These are phyloP conservation scores for Gryganskiella cystojenkinii DNA, from an alignment of 192 early-diverging fungal species.

Conservation along the genomic window DNA sequence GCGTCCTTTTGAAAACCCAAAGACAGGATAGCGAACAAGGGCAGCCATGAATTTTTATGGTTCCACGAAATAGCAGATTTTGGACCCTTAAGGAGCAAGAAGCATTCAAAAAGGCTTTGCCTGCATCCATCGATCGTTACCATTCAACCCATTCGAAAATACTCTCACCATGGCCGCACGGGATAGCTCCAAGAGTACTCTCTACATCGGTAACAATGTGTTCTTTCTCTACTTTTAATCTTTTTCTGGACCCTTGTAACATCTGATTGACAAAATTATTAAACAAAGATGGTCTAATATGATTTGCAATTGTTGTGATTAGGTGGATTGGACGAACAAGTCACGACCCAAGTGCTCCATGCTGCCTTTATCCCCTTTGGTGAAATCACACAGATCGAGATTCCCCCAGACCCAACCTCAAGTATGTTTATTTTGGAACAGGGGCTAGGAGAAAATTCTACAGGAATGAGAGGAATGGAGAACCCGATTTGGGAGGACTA, in stretches of 20 bases:
- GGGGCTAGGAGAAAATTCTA: no score
- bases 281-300: neutral
- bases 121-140: neutral
- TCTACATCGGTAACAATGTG: slow-evolving; percentile 32
- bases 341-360: slow-evolving; percentile 81
- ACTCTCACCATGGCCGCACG: slow-evolving; percentile 21
- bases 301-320: slow-evolving; percentile 1
- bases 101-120: no score
- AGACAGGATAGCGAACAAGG: no score
- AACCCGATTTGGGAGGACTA: no score
- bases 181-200: slow-evolving; percentile 41
- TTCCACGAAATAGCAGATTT: no score
- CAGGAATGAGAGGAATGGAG: no score
- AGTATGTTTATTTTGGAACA: slow-evolving; percentile 54
- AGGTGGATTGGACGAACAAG: slow-evolving; percentile 86
- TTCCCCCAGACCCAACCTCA: slow-evolving; percentile 86
- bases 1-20: neutral
- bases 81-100: no score
- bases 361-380: slow-evolving; percentile 97
- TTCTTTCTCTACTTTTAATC: neutral
- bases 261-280: neutral
- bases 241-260: neutral
- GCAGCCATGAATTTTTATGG: no score
- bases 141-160: neutral
- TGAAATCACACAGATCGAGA: slow-evolving; percentile 88